Percentiles rank a stretch among this genome's conserved stretches.
Conservation (phyloP, 2,329 filamentous ascomycete genomes). For the Zarea fungicola region DNA sequence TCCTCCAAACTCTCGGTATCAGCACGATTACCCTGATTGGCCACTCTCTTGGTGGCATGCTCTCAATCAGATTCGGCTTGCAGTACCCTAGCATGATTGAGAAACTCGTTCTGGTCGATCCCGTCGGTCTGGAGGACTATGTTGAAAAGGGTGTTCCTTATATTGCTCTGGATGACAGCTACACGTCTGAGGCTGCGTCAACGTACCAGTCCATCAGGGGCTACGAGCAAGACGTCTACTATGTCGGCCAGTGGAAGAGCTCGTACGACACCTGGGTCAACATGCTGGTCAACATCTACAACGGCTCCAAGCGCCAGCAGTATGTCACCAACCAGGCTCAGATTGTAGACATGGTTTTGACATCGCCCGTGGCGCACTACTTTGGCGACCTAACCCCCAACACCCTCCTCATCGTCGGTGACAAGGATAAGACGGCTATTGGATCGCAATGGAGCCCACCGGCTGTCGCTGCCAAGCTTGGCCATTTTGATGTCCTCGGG, state of each 20-base stretch:
- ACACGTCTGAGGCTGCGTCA: constrained; percentile 32
- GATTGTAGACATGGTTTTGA: constrained; percentile 51
- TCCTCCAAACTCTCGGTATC: constrained; percentile 40
- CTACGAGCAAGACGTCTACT: constrained; percentile 46
- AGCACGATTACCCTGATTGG: constrained; percentile 43
- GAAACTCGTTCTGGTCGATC: constrained; percentile 44
- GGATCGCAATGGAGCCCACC: constrained; percentile 46
- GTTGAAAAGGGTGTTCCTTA: constrained; percentile 44
- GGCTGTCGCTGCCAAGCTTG: constrained; percentile 38
- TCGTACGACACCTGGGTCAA: constrained; percentile 50
- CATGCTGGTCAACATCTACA: constrained; percentile 49
- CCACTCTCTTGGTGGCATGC: constrained; percentile 52
- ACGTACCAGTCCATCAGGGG: constrained; percentile 39
- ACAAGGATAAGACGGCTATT: constrained; percentile 49
- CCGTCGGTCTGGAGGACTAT: constrained; percentile 52
- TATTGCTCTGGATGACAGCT: constrained; percentile 35
- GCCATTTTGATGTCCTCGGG: constrained; percentile 45
- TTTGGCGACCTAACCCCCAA: constrained; percentile 39
- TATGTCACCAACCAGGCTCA: constrained; percentile 45
- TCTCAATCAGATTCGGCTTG: constrained; percentile 45
- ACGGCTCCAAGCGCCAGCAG: constrained; percentile 34
- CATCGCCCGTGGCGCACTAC: constrained; percentile 46
- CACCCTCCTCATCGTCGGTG: constrained; percentile 46
- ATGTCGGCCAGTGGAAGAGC: constrained; percentile 41
- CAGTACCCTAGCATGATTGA: constrained; percentile 41